Percentiles rank a stretch among this genome's conserved stretches.
Conservation (phyloP, 345 rosid genomes). For the Arabis hirsuta region DNA sequence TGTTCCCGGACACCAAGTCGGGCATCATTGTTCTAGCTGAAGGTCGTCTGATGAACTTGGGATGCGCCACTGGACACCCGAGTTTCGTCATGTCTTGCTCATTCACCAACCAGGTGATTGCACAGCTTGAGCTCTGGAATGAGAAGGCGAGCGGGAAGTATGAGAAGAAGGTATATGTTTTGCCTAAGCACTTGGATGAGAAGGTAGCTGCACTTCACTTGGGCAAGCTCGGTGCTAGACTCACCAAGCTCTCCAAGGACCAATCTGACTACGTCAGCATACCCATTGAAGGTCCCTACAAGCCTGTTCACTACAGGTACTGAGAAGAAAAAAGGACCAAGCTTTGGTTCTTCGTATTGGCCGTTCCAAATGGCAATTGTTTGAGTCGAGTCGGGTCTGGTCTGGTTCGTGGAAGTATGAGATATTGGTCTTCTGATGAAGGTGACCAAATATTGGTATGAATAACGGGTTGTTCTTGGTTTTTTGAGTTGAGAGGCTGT, state of each 20-base stretch:
- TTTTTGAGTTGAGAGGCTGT: constrained; percentile 23
- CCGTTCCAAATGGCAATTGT: constrained; percentile 31
- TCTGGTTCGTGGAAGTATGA: constrained; percentile 31
- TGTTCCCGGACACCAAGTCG: constrained; percentile 56
- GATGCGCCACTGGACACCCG: constrained; percentile 81
- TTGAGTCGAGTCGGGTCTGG: constrained; percentile 34
- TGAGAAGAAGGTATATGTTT: constrained; percentile 69
- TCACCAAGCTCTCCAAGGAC: constrained; percentile 68
- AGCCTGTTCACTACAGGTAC: constrained; percentile 72
- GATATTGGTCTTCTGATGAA: constrained; percentile 37
- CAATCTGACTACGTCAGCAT: constrained; percentile 70
- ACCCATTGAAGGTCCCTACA: constrained; percentile 74
- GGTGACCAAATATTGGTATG: constrained; percentile 40
- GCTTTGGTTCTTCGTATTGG: constrained; percentile 26
- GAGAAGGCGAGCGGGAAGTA: constrained; percentile 58
- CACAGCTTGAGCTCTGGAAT: constrained; percentile 70
- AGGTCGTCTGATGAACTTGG: constrained; percentile 79
- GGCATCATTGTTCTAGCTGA: constrained; percentile 70
- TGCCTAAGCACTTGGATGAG: constrained; percentile 80
- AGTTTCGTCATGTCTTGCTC: constrained; percentile 81
- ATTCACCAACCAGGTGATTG: constrained; percentile 78
- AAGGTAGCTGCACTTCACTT: constrained; percentile 74
- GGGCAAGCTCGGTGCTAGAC: constrained; percentile 75
- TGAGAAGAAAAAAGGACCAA: constrained; percentile 25
- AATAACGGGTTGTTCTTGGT: constrained; percentile 37